Percentiles rank a stretch among this genome's conserved stretches.
These are phyloP conservation scores for Debaryomyces robertsiae DNA, from an alignment of 1,139 yeast genomes.

Conservation along the genomic window DNA sequence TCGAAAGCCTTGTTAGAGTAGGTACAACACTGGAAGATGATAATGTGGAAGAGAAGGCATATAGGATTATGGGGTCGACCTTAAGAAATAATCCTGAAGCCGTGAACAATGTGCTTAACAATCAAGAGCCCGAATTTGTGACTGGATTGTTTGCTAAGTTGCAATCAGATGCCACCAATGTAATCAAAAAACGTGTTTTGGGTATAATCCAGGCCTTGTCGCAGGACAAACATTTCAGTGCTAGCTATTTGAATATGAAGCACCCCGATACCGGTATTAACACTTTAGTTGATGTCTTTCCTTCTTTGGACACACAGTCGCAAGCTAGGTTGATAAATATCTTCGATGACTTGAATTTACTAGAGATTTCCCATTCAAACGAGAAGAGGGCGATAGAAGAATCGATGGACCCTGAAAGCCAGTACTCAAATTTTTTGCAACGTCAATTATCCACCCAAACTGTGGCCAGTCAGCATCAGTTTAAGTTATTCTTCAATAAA, in stretches of 20 bases:
- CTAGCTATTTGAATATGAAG: constrained; percentile 26
- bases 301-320: constrained; percentile 31
- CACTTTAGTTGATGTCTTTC: constrained; percentile 30
- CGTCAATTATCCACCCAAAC: constrained; percentile 23
- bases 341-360: constrained; percentile 39
- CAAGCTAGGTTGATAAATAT: constrained; percentile 41
- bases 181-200: constrained; percentile 48
- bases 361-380: constrained; percentile 20
- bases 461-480: constrained; percentile 37
- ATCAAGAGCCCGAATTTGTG: constrained; percentile 18
- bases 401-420: constrained; percentile 25
- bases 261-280: constrained; percentile 25
- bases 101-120: constrained; percentile 27
- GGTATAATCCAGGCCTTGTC: constrained; percentile 51
- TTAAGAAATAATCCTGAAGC: constrained; percentile 78
- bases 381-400: constrained; percentile 30
- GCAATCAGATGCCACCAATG: constrained; percentile 22
- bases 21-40: constrained; percentile 16
- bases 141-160: constrained; percentile 23
- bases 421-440: constrained; percentile 37
- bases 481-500: constrained; percentile 45
- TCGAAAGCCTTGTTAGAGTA: constrained; percentile 19
- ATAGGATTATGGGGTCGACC: constrained; percentile 56
- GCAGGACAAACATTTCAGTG: constrained; percentile 31
- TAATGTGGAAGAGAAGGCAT: constrained; percentile 39